These are phyloP conservation scores for Volvox africanus DNA, from an alignment of 139 green algal genomes.

Conservation along the genomic window DNA sequence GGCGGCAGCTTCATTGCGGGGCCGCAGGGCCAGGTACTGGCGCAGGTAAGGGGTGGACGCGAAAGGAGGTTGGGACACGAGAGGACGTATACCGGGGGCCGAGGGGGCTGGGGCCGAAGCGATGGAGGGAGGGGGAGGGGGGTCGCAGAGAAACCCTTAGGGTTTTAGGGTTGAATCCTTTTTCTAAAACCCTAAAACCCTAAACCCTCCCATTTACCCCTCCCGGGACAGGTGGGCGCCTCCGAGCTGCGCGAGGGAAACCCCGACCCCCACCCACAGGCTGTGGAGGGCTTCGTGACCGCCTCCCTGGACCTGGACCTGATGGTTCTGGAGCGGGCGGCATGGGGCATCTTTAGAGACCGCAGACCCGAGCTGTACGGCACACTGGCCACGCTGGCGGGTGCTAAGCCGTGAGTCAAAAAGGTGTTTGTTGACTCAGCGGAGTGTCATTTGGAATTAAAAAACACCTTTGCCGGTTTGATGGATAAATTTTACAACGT, in stretches of 20 bases:
- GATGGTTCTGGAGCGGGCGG: constrained; percentile 50
- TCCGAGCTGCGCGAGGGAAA: background rate
- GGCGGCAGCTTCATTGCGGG: constrained; percentile 85
- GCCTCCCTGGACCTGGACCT: constrained; percentile 81
- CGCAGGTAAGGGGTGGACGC: constrained; percentile 56
- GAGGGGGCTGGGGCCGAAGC: too few species aligned
- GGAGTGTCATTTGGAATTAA: too few species aligned
- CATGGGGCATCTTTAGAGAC: constrained; percentile 88
- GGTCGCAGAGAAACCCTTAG: too few species aligned
- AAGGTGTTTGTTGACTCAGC: too few species aligned
- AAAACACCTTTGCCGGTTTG: too few species aligned
- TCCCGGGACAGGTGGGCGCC: too few species aligned
- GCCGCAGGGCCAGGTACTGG: constrained; percentile 64
- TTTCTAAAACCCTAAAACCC: too few species aligned
- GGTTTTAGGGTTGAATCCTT: too few species aligned
- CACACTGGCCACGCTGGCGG: constrained; percentile 63
- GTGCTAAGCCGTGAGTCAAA: background rate
- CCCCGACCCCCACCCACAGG: constrained; percentile 47
- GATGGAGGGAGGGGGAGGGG: background rate
- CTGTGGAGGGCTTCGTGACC: constrained; percentile 73
- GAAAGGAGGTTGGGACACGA: background rate
- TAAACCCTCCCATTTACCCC: too few species aligned
- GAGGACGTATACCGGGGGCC: background rate
- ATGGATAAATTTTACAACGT: too few species aligned
- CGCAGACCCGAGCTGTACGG: constrained; percentile 84